These are phyloP conservation scores for Penicillium verhagenii DNA, from an alignment of 495 filamentous ascomycete species.

Conservation along the genomic window DNA sequence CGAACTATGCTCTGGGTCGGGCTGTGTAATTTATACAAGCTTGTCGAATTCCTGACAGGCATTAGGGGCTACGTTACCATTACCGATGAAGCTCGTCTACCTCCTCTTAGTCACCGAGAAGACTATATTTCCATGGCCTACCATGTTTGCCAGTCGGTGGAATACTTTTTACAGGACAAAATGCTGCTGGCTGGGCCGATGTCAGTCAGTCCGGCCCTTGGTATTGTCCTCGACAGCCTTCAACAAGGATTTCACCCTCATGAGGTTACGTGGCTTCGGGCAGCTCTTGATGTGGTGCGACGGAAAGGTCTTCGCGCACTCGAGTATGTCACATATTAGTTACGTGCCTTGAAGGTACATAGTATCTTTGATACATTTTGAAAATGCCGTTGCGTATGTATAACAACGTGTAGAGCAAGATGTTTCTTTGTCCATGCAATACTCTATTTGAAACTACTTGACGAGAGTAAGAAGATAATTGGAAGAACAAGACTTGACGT, in stretches of 20 bases:
- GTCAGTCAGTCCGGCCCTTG: slow-evolving; percentile 13
- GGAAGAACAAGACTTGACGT: too few relatives aligned
- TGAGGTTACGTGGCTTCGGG: slow-evolving; percentile 8
- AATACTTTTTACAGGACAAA: slow-evolving; percentile 25
- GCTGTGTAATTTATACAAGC: slow-evolving; percentile 19
- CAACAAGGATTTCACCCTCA: slow-evolving; percentile 1
- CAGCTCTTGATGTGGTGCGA: neutral
- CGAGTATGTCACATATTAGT: neutral
- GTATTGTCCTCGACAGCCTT: slow-evolving; percentile 14
- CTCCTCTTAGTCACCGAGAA: slow-evolving; percentile 19
- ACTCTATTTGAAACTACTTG: too few relatives aligned
- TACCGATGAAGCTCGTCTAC: slow-evolving; percentile 3
- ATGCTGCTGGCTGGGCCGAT: slow-evolving; percentile 13
- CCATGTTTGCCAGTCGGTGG: slow-evolving; percentile 33
- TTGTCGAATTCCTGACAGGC: neutral
- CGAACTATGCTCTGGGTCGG: slow-evolving; percentile 25
- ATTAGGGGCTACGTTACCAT: neutral
- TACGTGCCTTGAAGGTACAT: too few relatives aligned
- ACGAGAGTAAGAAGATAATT: too few relatives aligned
- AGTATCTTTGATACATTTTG: too few relatives aligned
- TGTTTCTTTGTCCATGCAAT: too few relatives aligned
- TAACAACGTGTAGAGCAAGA: too few relatives aligned
- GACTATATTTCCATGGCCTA: slow-evolving; percentile 23
- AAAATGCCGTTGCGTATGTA: too few relatives aligned
- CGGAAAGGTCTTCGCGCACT: slow-evolving; percentile 6